Conservation (phyloP, 2,329 filamentous ascomycete species). For the Orbilia brochopaga region DNA sequence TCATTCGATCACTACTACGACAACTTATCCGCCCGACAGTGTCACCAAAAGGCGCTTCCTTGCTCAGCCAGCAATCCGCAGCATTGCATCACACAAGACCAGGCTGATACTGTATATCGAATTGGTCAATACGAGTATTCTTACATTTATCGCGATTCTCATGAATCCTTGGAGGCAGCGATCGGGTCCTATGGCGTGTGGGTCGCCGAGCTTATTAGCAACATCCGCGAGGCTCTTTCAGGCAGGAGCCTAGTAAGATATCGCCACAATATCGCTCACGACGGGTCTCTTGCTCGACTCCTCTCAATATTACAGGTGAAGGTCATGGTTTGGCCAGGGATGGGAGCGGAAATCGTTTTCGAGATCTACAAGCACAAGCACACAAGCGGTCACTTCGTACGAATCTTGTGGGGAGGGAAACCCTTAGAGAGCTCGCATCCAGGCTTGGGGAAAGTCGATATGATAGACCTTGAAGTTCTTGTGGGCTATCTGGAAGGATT, state of each 20-base stretch:
- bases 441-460: conserved; percentile 69
- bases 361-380: conserved; percentile 68
- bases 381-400: conserved; percentile 62
- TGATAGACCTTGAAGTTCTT: conserved; percentile 71
- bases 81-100: conserved; percentile 67
- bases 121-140: conserved; percentile 82
- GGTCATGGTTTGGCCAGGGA: conserved; percentile 81
- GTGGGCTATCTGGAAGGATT: conserved; percentile 74
- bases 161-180: conserved; percentile 68
- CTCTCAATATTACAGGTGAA: conserved; percentile 75
- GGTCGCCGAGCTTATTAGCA: conserved; percentile 72
- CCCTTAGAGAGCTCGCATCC: conserved; percentile 68
- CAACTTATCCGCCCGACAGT: conserved; percentile 78
- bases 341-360: conserved; percentile 79
- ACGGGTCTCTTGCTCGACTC: conserved; percentile 72
- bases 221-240: conserved; percentile 66
- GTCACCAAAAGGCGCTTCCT: conserved; percentile 74
- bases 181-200: conserved; percentile 72
- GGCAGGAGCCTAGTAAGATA: conserved; percentile 63
- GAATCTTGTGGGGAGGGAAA: conserved; percentile 74
- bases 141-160: conserved; percentile 74
- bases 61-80: conserved; percentile 65
- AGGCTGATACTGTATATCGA: conserved; percentile 74
- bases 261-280: conserved; percentile 79
- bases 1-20: conserved; percentile 85